Evolutionary conservation across 2,329 filamentous ascomycete species (phyloP), one percentile per base, ranked within the genome.

Genomic region (Beauveria rudraprayagi): DNA sequence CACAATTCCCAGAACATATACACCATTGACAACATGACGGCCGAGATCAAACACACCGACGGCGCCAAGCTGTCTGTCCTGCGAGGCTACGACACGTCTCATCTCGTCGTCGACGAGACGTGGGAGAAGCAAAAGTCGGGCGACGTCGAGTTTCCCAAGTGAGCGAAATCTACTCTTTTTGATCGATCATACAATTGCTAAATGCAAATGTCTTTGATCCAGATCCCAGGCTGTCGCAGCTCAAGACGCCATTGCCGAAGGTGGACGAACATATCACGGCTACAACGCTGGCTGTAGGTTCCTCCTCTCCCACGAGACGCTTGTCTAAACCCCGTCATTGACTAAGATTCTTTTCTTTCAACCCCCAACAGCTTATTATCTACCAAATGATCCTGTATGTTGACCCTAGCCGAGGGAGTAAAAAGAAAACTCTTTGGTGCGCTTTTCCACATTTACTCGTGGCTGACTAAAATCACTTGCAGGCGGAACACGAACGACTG

Each of bases 401-500:
- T 37, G 10, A 19, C 2, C 8, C 19, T 16, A 8, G 16, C 26
- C 26, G 3, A 34, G 17, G 4, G 24, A 24, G 11, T 28, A 28
- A 28, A 8, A 34, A 50, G n/a, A 50, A 37, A 37, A 14, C 1
- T 37, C 11, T 14, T 37, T 37, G 34, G 34, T 37, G 9, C 44
- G 5, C 19, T 48, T 30, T 19, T 40, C 22, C 16, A 40, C 11
- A 26, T 40, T 19, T 46, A 8, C 11, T 37, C 17, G 16, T 44
- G 28, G 19, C 44, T 61, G 30, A 57, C 53, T 40, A 4, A 8
- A 34, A 19, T 28, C 10, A 22, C 40, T 47, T n/a, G 17, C 22
- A 69, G 66, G 62, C 64, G 55, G 68, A 69, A 40, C 66, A 65
- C 48, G 59, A 60, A 57, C 63, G 67, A 50, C 60, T 65, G 28